A percentile compares a stretch with the other conserved stretches of the same genome.
phyloP scores from a whole-genome alignment of 192 early-diverging fungal genomes.

The Pecoramyces ruminantium region DNA sequence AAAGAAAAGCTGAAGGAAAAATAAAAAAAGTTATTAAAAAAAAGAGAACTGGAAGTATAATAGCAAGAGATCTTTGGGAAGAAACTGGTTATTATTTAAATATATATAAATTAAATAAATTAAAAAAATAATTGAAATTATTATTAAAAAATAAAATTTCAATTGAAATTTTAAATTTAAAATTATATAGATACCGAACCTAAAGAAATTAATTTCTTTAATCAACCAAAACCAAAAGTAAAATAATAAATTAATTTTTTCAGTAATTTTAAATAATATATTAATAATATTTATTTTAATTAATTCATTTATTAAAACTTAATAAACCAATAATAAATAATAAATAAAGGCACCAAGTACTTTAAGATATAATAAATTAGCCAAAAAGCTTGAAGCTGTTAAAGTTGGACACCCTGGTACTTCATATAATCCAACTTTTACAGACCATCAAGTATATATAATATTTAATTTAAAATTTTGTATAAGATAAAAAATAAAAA shows the following conservation, averaged over 20 bases:
- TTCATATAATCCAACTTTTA: conserved; percentile 74
- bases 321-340: conserved; percentile 12
- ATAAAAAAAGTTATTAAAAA: conserved; percentile 12
- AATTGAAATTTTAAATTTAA: too few species aligned
- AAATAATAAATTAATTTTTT: conserved; percentile 13
- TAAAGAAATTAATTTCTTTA: background rate
- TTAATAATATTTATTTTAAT: too few species aligned
- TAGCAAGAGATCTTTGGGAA: background rate
- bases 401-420: conserved; percentile 63
- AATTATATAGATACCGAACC: background rate
- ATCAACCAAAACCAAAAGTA: conserved; percentile 5
- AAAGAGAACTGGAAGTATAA: conserved; percentile 6
- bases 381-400: conserved; percentile 35
- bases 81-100: background rate
- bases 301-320: too few species aligned
- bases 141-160: too few species aligned
- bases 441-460: conserved; percentile 47
- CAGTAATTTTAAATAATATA: too few species aligned
- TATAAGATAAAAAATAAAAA: too few species aligned
- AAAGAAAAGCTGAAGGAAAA: conserved; percentile 1
- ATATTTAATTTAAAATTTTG: too few species aligned
- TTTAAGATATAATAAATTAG: conserved; percentile 21
- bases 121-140: too few species aligned
- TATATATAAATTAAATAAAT: background rate
- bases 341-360: conserved; percentile 18